Evolutionary conservation across 2,329 filamentous ascomycete genomes (phyloP), one percentile per base, ranked within the genome.

Genomic region (Tothia fuscella): DNA sequence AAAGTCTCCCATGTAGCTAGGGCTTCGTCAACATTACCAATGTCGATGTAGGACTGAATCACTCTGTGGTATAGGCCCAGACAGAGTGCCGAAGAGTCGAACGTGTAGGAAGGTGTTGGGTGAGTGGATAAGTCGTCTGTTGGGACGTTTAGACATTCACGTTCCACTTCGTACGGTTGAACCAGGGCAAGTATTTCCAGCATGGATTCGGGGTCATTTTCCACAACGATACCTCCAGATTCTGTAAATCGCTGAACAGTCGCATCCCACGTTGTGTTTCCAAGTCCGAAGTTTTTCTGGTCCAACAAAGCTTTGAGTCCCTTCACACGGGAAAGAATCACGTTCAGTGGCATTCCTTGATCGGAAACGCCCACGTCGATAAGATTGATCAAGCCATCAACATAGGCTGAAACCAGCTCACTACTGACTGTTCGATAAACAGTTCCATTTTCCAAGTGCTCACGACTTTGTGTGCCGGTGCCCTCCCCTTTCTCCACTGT

Each of bases 371-470:
- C 67, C 17, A 65, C 49, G 41, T 62, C 63, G 31, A 68, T 52
- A 10, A 54, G 50, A 45, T 67, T 71, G 30, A 69, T 51, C 12
- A 76, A 52, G 13, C 66, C 69, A 49, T 75, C 70, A 22, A 75
- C 57, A 30, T 76, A 64, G 5, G 71, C 68, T 39, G 66, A 60
- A 20, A 78, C 64, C 9, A 78, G 65, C 54, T 80, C 76, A 31
- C 63, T 62, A 50, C 73, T 78, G 49, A 80, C 66, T 0, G 70
- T 76, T 38, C 62, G 56, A 28, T 56, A 54, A 7, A 65, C 60
- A 29, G 13, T 22, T 16, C 32, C 37, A 9, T 43, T 34, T 6
- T 25, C 12, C 14, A 12, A 12, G 13, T 13, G 28, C 19, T 34
- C 31, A 9, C 31, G 38, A 12, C n/a, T 40, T 28, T 32, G 29